A percentile compares a stretch with the other conserved stretches of the same genome.
Evolutionary conservation across 768 basidiomycete genomes (phyloP).

Genomic region (Kondoa subrosea): DNA sequence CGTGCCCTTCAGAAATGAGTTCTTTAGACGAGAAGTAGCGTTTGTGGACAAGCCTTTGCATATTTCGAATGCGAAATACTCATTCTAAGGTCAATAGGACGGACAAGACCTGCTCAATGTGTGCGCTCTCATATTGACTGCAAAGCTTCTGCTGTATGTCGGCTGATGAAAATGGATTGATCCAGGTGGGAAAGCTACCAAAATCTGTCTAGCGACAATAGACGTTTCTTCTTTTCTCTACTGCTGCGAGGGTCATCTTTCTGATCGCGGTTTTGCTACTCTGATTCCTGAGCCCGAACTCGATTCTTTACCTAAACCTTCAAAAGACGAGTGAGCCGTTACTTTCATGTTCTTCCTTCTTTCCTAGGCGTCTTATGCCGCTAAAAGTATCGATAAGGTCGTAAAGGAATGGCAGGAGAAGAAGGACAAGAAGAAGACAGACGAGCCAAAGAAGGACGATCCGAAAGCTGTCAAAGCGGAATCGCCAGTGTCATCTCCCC

Average conservation of each 20-base stretch:
- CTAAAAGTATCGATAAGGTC: slow-evolving; percentile 10
- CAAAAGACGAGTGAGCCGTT: background rate
- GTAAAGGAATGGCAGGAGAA: slow-evolving; percentile 17
- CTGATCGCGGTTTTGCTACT: background rate
- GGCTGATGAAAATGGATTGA: too few relatives aligned
- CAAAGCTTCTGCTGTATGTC: too few relatives aligned
- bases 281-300: background rate
- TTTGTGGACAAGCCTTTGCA: too few relatives aligned
- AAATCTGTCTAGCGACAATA: background rate
- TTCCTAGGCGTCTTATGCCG: too few relatives aligned
- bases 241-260: background rate
- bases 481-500: background rate
- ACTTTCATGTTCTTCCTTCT: too few relatives aligned
- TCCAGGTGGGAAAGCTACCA: background rate
- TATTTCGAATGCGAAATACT: too few relatives aligned
- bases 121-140: too few relatives aligned
- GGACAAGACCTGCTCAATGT: background rate
- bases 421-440: slow-evolving; percentile 18
- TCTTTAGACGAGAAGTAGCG: background rate
- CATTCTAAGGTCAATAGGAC: too few relatives aligned
- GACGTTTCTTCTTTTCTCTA: background rate
- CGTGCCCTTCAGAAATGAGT: background rate
- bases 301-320: background rate
- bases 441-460: slow-evolving; percentile 7
- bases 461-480: slow-evolving; percentile 1